Evolutionary conservation across 106 monocot genomes (phyloP).

Genomic region (Vanilla planifolia): DNA sequence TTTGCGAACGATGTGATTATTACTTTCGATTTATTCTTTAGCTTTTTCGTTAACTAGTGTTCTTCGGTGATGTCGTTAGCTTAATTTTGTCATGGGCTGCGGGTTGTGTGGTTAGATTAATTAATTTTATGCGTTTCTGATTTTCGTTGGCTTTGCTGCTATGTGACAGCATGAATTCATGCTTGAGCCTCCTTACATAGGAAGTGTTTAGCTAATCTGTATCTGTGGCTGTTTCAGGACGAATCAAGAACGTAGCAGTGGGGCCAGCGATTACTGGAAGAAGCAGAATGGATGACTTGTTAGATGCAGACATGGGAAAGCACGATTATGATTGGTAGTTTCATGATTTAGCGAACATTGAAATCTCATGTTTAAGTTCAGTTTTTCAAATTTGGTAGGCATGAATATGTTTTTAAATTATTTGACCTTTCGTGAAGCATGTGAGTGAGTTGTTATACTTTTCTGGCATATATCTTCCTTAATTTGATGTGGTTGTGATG

Average conservation of each 20-base stretch:
- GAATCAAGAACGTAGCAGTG: neutral
- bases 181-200: no score
- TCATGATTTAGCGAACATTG: neutral
- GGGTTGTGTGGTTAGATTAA: neutral
- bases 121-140: neutral
- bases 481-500: no score
- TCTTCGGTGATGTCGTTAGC: neutral
- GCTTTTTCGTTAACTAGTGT: neutral
- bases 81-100: neutral
- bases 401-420: neutral
- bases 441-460: slow-evolving; percentile 3
- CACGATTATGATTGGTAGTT: slow-evolving; percentile 15
- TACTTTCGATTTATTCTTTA: neutral
- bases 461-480: no score
- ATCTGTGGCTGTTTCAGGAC: neutral
- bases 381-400: neutral
- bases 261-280: neutral
- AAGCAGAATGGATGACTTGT: neutral
- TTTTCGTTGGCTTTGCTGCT: no score
- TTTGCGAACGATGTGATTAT: neutral
- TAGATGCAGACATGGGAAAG: slow-evolving; percentile 9
- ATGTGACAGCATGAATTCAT: no score
- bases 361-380: neutral
- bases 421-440: neutral
- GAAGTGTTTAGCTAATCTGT: neutral